A percentile compares a stretch with the other conserved stretches of the same genome.
Conservation (phyloP, 129 eudicot genomes). For the Tagetes patula region DNA sequence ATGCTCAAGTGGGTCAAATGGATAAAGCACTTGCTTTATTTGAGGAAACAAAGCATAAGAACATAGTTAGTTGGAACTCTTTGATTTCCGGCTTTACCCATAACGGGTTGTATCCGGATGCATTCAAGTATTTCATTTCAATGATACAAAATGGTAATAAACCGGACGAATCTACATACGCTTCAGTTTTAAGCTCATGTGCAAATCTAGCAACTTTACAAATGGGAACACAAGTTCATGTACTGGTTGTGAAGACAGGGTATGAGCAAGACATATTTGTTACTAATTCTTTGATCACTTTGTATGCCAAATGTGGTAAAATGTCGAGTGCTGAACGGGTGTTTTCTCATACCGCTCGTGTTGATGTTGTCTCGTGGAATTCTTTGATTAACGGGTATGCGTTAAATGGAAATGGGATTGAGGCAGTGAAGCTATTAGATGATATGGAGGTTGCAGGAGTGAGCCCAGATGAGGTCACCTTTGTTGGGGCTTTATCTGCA, state of each 20-base stretch:
- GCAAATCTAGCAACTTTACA: constrained; percentile 60
- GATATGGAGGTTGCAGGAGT: constrained; percentile 49
- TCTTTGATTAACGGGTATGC: constrained; percentile 62
- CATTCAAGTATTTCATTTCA: constrained; percentile 36
- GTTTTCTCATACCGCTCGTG: constrained; percentile 28
- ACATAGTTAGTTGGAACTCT: constrained; percentile 59
- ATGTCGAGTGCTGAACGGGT: constrained; percentile 44
- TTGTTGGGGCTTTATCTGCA: constrained; percentile 53
- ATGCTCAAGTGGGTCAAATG: constrained; percentile 54
- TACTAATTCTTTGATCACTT: constrained; percentile 44
- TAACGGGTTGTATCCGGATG: constrained; percentile 46
- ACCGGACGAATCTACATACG: constrained; percentile 59
- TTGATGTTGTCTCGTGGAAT: constrained; percentile 54
- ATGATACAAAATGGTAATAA: constrained; percentile 41
- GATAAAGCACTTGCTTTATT: constrained; percentile 47
- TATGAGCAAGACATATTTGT: constrained; percentile 44
- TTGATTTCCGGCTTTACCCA: constrained; percentile 55
- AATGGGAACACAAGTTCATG: constrained; percentile 53
- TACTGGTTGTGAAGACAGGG: constrained; percentile 39
- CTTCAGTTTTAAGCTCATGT: constrained; percentile 51
- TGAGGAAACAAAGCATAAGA: constrained; percentile 40
- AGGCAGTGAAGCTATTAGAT: constrained; percentile 43
- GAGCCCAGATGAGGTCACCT: constrained; percentile 51
- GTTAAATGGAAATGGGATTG: constrained; percentile 49
- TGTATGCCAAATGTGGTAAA: constrained; percentile 56